phyloP scores from a whole-genome alignment of 768 basidiomycete genomes.

The Boletus rubroflammeus region DNA sequence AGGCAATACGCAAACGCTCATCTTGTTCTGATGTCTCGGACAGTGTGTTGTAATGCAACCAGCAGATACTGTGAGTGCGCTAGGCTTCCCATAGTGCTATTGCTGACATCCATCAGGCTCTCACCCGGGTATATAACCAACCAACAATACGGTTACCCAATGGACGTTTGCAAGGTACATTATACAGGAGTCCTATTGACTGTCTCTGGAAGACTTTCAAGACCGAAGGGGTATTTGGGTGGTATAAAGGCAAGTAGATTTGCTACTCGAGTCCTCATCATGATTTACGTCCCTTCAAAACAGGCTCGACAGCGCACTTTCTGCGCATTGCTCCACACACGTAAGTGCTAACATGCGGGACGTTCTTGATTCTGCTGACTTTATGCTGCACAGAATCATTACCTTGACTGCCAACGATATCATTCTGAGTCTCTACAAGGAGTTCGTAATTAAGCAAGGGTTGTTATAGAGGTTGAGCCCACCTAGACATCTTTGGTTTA shows the following conservation, averaged over 20 bases:
- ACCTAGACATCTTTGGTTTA: background rate
- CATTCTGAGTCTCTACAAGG: slow-evolving; percentile 66
- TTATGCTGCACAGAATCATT: slow-evolving; percentile 56
- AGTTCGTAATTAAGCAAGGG: slow-evolving; percentile 17
- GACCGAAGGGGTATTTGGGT: slow-evolving; percentile 85
- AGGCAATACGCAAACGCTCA: background rate
- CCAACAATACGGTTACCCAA: slow-evolving; percentile 69
- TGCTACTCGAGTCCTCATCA: background rate
- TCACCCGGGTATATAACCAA: slow-evolving; percentile 97
- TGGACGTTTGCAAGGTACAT: slow-evolving; percentile 66
- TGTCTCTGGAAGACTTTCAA: slow-evolving; percentile 96
- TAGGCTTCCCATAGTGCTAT: background rate
- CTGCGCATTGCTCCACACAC: slow-evolving; percentile 90
- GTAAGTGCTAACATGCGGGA: slow-evolving; percentile 40
- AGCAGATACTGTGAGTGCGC: slow-evolving; percentile 71
- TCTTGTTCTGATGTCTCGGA: slow-evolving; percentile 6
- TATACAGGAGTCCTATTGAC: slow-evolving; percentile 92
- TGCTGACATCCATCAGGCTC: slow-evolving; percentile 43
- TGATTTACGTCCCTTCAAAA: background rate
- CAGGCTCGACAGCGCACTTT: slow-evolving; percentile 92
- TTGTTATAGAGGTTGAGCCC: slow-evolving; percentile 5
- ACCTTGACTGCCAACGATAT: slow-evolving; percentile 88
- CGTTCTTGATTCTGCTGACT: background rate
- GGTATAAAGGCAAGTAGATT: slow-evolving; percentile 78
- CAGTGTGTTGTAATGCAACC: slow-evolving; percentile 94